Base-by-base conservation (phyloP, 306 rosid genomes). In the Comarum palustre region DNA sequence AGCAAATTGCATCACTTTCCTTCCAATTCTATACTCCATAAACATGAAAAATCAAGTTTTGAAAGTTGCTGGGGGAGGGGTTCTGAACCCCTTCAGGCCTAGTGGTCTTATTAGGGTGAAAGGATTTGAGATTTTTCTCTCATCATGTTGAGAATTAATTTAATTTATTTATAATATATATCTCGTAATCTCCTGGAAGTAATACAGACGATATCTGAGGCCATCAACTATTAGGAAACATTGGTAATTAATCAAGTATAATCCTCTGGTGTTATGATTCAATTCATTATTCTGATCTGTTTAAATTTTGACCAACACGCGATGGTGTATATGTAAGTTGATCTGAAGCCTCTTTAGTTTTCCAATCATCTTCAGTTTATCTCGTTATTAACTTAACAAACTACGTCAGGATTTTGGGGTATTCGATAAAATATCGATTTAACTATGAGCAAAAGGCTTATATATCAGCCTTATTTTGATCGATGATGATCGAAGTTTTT, bases 121-220 rank as follows among this genome's bases (percentile, higher is more conserved):
- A 11, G 58, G 58, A 75, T 61, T 61, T 69, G 80, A 60, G 75
- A 45, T 69, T 61, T 48, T 54, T 71, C 32, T 71, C 65, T 45
- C 58, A 45, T 27, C 41, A 51, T 71, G 51, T 36, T 52, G 50
- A 55, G 66, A 32, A 62, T 62, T 62, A 62, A 62, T 62, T 62
- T 9, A 36, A 34, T 17, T 62, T 62, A 62, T 61, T 31, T 60
- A 31, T 52, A 6, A 24, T 60, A 60, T 60, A 17, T 61, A 32
- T 61, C 43, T 62, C 14, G 10, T 10, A 41, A 34, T 62, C 66
- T 60, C 7, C 38, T 29, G 41, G 65, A 60, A 32, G 38, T 60
- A 32, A 16, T 15, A 12, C 66, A 31, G n/a, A 31, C 66, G 39
- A 29, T 2, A 36, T 36, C 8, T 36, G 64, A 59, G 36, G 38